Evolutionary conservation across 805 yeast genomes (phyloP).

Genomic region (Peterozyma xylosa): DNA sequence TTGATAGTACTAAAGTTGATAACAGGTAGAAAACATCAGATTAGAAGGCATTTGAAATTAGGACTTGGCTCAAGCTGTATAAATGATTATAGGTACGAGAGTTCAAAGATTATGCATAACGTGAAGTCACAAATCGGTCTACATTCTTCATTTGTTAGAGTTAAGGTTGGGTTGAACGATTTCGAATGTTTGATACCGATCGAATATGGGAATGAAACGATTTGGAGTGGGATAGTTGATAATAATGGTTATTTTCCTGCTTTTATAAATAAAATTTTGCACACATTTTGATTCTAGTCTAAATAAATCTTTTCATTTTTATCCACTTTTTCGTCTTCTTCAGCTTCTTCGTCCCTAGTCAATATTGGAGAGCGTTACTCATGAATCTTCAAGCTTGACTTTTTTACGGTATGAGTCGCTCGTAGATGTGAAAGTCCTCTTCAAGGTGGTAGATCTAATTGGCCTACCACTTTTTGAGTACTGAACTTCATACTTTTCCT

Average conservation of each 20-base stretch:
- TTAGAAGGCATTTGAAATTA: slow-evolving; percentile 22
- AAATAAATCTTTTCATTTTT: too few relatives aligned
- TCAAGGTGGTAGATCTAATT: too few relatives aligned
- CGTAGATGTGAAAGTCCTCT: too few relatives aligned
- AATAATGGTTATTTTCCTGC: slow-evolving; percentile 12
- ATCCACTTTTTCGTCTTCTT: too few relatives aligned
- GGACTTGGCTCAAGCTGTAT: slow-evolving; percentile 18
- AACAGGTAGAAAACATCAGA: slow-evolving; percentile 34
- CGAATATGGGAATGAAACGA: slow-evolving; percentile 7
- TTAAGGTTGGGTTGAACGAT: slow-evolving; percentile 22
- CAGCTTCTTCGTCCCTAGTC: too few relatives aligned
- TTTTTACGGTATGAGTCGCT: too few relatives aligned
- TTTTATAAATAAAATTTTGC: background rate
- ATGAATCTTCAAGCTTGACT: too few relatives aligned
- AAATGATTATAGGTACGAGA: slow-evolving; percentile 22
- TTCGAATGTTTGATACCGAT: slow-evolving; percentile 19
- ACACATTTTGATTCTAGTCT: background rate
- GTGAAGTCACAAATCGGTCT: slow-evolving; percentile 22
- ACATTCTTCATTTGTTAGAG: slow-evolving; percentile 26
- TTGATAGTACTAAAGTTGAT: slow-evolving; percentile 22
- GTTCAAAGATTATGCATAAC: background rate
- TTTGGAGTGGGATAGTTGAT: slow-evolving; percentile 21
- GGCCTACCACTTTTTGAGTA: too few relatives aligned
- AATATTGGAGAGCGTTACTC: too few relatives aligned
- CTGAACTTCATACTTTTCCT: too few relatives aligned